Evolutionary conservation across 768 basidiomycete species (phyloP), one percentile per base, ranked within the genome.

Genomic region (Gloeophyllum trabeum): DNA sequence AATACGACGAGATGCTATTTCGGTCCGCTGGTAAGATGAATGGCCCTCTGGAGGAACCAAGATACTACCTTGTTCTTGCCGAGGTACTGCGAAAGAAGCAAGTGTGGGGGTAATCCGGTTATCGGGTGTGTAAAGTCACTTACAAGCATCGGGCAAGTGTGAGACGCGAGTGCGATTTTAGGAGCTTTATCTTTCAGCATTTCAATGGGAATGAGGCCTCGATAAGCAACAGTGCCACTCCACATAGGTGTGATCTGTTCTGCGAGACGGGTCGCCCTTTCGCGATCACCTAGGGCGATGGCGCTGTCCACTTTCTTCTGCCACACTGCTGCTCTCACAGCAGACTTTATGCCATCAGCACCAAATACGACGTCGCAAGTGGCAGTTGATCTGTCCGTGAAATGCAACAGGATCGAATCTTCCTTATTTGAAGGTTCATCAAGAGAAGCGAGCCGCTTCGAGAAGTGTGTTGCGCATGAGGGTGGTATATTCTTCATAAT

Each of bases 171-270:
- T n/a, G n/a, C n/a, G n/a, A n/a, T n/a, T n/a, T 52, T 40, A 3
- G 61, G 63, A 23, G 48, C 6, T 13, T 50, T 47, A 25, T 47
- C 46, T 18, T 43, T 45, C 41, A 72, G 43, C 1, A 43, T 41
- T n/a, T 63, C 57, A 1, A 54, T 55, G 4, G 65, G 46, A 20
- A 71, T 48, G 18, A 71, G 48, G 3, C 45, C 53, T 4, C 71
- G 58, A 43, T 73, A 71, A 1, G 59, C 57, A 3, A 54, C 42
- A 3, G 57, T 60, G 5, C 73, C 73, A 1, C 62, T 69, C 56
- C 65, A 73, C 0, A 51, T 50, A 4, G 70, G 61, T 13, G 58
- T 43, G 0, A 50, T 38, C 12, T 46, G 48, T 10, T 51, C 44
- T 14, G 40, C 20, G n/a, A 51, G 21, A 19, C 18, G n/a, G 18